Base-by-base conservation (phyloP, 805 yeast genomes). In the Barnettozyma vustinii region DNA sequence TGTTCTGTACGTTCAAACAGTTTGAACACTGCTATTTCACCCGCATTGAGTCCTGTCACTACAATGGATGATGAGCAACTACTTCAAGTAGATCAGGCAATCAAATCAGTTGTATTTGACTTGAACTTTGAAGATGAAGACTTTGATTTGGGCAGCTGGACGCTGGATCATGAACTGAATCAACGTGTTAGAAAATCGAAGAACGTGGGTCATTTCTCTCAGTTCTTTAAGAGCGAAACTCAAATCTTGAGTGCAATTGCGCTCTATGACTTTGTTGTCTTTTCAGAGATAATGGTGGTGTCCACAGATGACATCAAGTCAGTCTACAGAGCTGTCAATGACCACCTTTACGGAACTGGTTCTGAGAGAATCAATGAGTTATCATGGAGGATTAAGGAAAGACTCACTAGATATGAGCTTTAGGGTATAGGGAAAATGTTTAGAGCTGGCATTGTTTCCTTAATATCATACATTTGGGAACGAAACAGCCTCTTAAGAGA, bases 161-260 rank as follows among this genome's bases (percentile, higher is more conserved):
- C 45, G 54, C 16, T 59, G 54, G 56, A 56, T 25, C 42, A 48
- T 15, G 52, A 50, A 5, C 41, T 53, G 40, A 49, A 49, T 2
- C 27, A 37, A 33, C 46, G 51, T 21, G 51, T 68, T 15, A 62
- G 58, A 32, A 44, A 49, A 4, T 62, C 68, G 1, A 61, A 61
- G n/a, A 50, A 56, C 9, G 47, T 68, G 1, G 52, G 54, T 0
- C 43, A 48, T 13, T 16, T 65, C 4, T 57, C 66, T 4, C 37
- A 32, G 2, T 42, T 49, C 9, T 55, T 59, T 46, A 53, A 51
- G 27, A 57, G 59, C 33, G 80, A 76, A 51, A 42, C 66, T 4
- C 61, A 63, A n/a, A 54, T 74, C 6, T 53, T 72, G 9, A 60
- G 64, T 51, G 56, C 66, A 49, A 59, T 71, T 3, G 62, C 72